phyloP scores from a whole-genome alignment of 306 rosid genomes.

The Quercus alba region DNA sequence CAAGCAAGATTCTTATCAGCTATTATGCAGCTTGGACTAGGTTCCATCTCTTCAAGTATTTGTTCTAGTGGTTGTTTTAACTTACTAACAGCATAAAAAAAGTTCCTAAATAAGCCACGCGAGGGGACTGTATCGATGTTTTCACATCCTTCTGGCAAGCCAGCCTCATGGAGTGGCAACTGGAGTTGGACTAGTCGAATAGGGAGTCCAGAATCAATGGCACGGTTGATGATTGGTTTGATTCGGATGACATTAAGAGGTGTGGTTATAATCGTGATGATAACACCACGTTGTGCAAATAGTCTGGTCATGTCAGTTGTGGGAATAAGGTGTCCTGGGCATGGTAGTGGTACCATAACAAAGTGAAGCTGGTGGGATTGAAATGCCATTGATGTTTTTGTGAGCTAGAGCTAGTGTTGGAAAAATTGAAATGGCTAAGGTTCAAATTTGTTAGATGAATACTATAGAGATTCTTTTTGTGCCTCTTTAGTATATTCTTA shows the following conservation, averaged over 20 bases:
- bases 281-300: conserved; percentile 22
- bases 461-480: no score
- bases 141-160: conserved; percentile 31
- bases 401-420: no score
- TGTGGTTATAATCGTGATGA: conserved; percentile 25
- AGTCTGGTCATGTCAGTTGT: conserved; percentile 31
- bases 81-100: conserved; percentile 13
- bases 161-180: conserved; percentile 19
- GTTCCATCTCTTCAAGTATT: conserved; percentile 2
- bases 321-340: conserved; percentile 33
- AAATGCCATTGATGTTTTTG: background rate
- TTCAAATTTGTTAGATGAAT: background rate
- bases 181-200: conserved; percentile 13
- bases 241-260: conserved; percentile 20
- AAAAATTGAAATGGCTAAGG: background rate
- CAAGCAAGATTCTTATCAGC: conserved; percentile 24
- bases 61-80: conserved; percentile 24
- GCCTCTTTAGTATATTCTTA: no score
- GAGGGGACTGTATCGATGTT: conserved; percentile 15
- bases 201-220: background rate
- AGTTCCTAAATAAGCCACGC: background rate
- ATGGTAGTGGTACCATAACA: conserved; percentile 22
- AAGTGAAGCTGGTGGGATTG: conserved; percentile 25
- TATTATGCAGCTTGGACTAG: background rate
- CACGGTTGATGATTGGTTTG: background rate